Base-by-base conservation (phyloP, 805 yeast species). In the Suhomyces emberorum region DNA sequence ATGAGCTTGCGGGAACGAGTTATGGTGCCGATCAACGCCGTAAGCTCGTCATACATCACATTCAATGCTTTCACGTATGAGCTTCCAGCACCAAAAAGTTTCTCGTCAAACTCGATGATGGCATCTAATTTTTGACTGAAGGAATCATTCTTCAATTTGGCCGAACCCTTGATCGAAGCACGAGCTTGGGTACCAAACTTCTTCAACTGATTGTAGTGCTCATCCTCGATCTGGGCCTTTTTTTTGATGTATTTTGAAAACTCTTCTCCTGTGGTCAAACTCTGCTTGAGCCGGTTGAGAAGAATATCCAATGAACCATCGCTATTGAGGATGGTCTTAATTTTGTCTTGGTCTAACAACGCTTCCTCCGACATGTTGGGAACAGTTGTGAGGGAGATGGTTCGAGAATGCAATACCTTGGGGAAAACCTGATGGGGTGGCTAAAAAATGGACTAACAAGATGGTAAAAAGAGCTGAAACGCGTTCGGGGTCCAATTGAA, bases 41-140 rank as follows among this genome's bases (percentile, higher is more conserved):
- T 60, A 40, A 93, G 65, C 59, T 93, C 97, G 49, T 86, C 95
- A 51, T 81, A 78, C 88, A 93, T 93, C 25, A 79, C 81, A 47
- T 78, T 82, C 52, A 93, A 66, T 1, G 93, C 88, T 32, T 79
- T 79, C 22, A 86, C 83, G 61, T 81, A 89, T 5, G 89, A 79
- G 27, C 74, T 69, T 11, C 88, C 86, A 10, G 87, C 95, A 10
- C 75, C 72, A 38, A 52, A 58, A 28, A 86, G 61, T 44, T 81
- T 79, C 43, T 89, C 96, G 59, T 89, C 96, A 47, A 82, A 77
- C 43, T 76, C 79, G 35, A 89, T 69, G 23, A 89, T 73, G 44
- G 75, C 74, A 43, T 83, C 87, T 37, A 93, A 70, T 41, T 79
- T 80, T 15, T 57, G 57, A 24, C 77, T 73, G 49, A 91, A 82